phyloP scores from a whole-genome alignment of 2,329 filamentous ascomycete species.

The Calcarisporium arbuscula region DNA sequence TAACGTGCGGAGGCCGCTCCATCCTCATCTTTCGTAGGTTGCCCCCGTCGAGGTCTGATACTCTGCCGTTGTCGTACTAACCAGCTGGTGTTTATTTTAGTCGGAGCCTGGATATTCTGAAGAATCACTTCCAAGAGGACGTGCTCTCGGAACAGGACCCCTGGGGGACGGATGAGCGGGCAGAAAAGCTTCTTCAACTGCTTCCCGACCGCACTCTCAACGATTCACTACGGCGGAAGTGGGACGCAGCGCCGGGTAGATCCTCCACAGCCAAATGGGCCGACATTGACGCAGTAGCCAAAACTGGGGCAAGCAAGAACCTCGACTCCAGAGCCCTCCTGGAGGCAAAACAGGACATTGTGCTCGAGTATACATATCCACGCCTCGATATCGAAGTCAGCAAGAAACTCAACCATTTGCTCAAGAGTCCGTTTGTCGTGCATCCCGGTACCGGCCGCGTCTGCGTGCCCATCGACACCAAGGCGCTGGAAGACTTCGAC shows the following conservation, averaged over 20 bases:
- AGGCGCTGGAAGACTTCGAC: slow-evolving; percentile 72
- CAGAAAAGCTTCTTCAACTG: slow-evolving; percentile 73
- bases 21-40: slow-evolving; percentile 74
- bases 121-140: slow-evolving; percentile 75
- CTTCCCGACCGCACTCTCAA: slow-evolving; percentile 75
- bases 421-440: slow-evolving; percentile 94
- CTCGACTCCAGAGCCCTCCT: slow-evolving; percentile 69
- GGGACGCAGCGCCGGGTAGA: slow-evolving; percentile 76
- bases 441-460: slow-evolving; percentile 91
- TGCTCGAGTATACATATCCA: slow-evolving; percentile 96
- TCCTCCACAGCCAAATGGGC: slow-evolving; percentile 80
- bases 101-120: slow-evolving; percentile 79
- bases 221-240: slow-evolving; percentile 79
- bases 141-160: slow-evolving; percentile 83
- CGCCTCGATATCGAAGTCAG: slow-evolving; percentile 94
- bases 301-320: slow-evolving; percentile 63
- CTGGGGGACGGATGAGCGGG: slow-evolving; percentile 64
- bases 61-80: neutral
- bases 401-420: slow-evolving; percentile 95
- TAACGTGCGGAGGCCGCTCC: slow-evolving; percentile 75
- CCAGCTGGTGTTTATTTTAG: slow-evolving; percentile 30
- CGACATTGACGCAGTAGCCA: slow-evolving; percentile 83
- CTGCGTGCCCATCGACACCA: slow-evolving; percentile 87
- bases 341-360: slow-evolving; percentile 91
- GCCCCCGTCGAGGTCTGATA: neutral